Base-by-base conservation (phyloP, 164 flowering plant genomes). In the Magnolia changhungtana region DNA sequence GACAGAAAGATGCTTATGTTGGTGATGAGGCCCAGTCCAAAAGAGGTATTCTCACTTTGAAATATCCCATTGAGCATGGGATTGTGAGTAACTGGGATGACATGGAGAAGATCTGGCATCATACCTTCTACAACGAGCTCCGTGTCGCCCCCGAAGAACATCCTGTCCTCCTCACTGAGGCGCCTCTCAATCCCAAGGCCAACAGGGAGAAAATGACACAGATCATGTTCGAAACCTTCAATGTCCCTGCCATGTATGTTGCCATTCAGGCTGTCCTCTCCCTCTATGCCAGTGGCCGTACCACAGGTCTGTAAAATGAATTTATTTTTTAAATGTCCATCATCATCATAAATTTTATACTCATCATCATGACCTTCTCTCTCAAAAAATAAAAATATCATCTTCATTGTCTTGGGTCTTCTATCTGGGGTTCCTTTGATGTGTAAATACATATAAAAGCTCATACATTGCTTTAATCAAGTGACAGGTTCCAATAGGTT, bases 21-120 rank as follows among this genome's bases (percentile, higher is more conserved):
- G 91, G 91, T 24, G 89, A 88, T 74, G 91, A 88, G 77, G 91
- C 92, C 69, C 91, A 87, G 79, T 89, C 91, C 4, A 87, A 89
- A 78, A 80, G 90, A 78, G 90, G 92, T 84, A 89, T 89, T 67
- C 72, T 88, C 21, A 86, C 90, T 58, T 72, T 88, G 79, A 90
- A 90, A 75, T 90, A 90, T 79, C 91, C 93, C 4, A 90, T 90
- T 81, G 93, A 90, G 81, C 93, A 90, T 82, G 93, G 93, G 68
- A 90, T 89, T 78, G 93, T 90, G 63, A 90, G 83, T 82, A 90
- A 90, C 73, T 90, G 93, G 93, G 93, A 90, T 84, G 93, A 90
- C 80, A 89, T 88, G 92, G 92, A 89, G 81, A 89, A 89, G 84
- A 89, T 88, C 63, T 87, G 90, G 90, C 92, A 89, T 85, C 92